Evolutionary conservation across 495 filamentous ascomycete genomes (phyloP).

Genomic region (Penicillium antarcticum): DNA sequence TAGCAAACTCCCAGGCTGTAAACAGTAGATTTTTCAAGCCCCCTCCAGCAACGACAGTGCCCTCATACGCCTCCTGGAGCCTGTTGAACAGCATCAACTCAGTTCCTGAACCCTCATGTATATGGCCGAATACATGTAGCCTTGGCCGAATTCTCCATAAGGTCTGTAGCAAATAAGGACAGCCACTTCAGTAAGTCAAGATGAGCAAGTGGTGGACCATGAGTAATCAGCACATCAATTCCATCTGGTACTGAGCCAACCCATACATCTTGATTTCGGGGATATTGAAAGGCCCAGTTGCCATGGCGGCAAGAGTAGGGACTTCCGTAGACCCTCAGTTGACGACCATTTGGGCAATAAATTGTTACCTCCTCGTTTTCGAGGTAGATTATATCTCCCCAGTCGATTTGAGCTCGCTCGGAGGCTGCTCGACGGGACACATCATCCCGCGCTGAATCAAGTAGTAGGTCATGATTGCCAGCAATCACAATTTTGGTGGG

Average conservation of each 20-base stretch:
- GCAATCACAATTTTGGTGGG: conserved; percentile 64
- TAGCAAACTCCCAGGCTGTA: conserved; percentile 13
- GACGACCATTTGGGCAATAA: conserved; percentile 47
- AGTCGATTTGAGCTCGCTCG: conserved; percentile 30
- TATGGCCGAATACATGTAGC: conserved; percentile 75
- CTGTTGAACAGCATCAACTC: conserved; percentile 19
- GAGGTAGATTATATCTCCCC: conserved; percentile 49
- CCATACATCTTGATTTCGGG: conserved; percentile 22
- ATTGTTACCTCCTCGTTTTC: conserved; percentile 43
- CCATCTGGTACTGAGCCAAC: conserved; percentile 51
- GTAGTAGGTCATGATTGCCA: conserved; percentile 70
- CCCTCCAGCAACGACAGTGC: conserved; percentile 14
- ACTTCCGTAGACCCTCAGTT: conserved; percentile 52
- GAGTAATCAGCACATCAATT: conserved; percentile 74
- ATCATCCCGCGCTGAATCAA: conserved; percentile 45
- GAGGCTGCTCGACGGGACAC: conserved; percentile 3
- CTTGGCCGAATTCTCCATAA: conserved; percentile 63
- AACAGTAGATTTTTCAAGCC: conserved; percentile 13
- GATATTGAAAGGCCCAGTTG: conserved; percentile 51
- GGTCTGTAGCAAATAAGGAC: conserved; percentile 56
- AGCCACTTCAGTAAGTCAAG: conserved; percentile 60
- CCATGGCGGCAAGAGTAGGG: conserved; percentile 49
- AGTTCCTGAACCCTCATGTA: conserved; percentile 61
- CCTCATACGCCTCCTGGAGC: conserved; percentile 20
- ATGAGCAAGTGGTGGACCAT: conserved; percentile 57